Conservation (phyloP, 805 yeast species). For the Barnettozyma californica region DNA sequence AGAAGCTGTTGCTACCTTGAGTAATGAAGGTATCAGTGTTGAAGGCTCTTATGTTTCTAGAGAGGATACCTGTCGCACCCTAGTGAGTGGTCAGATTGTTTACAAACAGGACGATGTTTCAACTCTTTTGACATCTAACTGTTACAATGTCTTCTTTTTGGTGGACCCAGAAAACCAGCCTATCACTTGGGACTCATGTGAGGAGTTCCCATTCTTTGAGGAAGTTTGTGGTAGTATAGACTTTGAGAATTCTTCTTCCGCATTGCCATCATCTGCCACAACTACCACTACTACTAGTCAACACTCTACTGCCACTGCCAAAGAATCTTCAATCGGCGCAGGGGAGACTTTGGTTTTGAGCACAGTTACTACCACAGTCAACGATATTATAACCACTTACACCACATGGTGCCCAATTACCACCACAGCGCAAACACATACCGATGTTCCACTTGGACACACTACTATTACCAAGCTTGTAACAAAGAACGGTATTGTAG, state of each 20-base stretch:
- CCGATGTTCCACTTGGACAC: conserved; percentile 13
- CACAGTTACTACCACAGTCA: conserved; percentile 15
- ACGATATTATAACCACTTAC: conserved; percentile 10
- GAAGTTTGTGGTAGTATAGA: conserved; percentile 10
- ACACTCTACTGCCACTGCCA: conserved; percentile 7
- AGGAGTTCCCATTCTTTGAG: conserved; percentile 23
- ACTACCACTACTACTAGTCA: conserved; percentile 2
- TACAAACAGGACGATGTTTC: conserved; percentile 14
- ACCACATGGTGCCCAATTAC: conserved; percentile 19
- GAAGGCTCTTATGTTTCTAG: conserved; percentile 12
- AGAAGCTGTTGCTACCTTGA: conserved; percentile 8
- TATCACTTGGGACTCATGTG: conserved; percentile 21
- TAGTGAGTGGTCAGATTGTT: conserved; percentile 19
- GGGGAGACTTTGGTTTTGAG: conserved; percentile 13
- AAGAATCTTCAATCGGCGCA: conserved; percentile 2
- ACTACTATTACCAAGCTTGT: conserved; percentile 4
- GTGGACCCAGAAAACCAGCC: conserved; percentile 11
- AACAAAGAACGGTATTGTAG: conserved; percentile 4
- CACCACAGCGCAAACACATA: conserved; percentile 6
- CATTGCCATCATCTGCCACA: conserved; percentile 1
- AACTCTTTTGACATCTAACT: conserved; percentile 21
- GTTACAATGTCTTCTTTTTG: conserved; percentile 20
- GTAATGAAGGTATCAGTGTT: conserved; percentile 15
- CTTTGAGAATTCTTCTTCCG: neutral
- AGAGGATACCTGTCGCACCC: conserved; percentile 11